Evolutionary conservation across 768 basidiomycete species (phyloP), one percentile per base, ranked within the genome.

Genomic region (Panus rudis): DNA sequence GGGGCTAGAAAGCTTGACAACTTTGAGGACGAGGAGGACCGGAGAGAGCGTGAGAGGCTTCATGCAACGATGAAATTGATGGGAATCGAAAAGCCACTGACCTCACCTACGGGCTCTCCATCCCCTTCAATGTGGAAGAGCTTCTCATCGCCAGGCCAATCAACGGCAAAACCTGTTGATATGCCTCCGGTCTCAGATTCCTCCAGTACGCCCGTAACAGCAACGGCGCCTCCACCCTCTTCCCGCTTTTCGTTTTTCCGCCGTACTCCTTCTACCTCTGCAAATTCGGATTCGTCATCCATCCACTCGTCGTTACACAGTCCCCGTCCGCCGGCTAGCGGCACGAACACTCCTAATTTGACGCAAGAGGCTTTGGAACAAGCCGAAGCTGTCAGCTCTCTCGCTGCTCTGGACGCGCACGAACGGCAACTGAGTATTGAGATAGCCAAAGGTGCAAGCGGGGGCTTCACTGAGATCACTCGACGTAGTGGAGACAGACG

Each of bases 11-110:
- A 92, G 61, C 64, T 93, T 27, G 90, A 93, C 46, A 90, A 81
- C 1, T 69, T 75, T 30, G 93, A 97, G 62, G 93, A 98, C 54
- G 94, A 97, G 46, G 91, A 97, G 48, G 92, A 96, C 57, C 72
- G 78, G 28, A 75, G 73, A 49, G 92, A 94, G 63, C 72, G 93
- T 43, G 92, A 92, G 59, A 77, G 92, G 13, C 70, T 97, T 42
- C 74, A 84, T 50, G 90, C 90, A 13, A 90, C 91, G 21, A 87
- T 98, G 86, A 89, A 91, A 60, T 67, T 94, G 22, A 91, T 93
- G 84, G 94, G 94, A 4, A 89, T 94, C 47, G 80, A 77, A 37
- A 68, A 84, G 60, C 79, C 82, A 23, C 65, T 73, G 12, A 62
- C 74, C n/a, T 16, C 33, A 17, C 7, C 33, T 16, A 7, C 16